Evolutionary conservation across 148 eudicot species (phyloP).

Genomic region (Vaccinium vitisidaea): DNA sequence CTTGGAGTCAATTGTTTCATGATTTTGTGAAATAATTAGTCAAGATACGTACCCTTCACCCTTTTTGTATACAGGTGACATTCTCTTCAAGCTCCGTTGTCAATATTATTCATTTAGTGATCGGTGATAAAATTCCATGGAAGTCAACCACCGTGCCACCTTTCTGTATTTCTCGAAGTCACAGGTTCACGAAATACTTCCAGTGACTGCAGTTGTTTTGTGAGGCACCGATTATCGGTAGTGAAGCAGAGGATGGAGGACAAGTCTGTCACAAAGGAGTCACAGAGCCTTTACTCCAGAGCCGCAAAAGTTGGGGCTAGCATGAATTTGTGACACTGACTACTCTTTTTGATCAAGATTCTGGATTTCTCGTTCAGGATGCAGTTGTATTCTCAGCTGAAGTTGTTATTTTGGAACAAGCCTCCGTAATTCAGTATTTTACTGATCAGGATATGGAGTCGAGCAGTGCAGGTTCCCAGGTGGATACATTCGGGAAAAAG

Average conservation of each 20-base stretch:
- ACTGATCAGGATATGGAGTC: slow-evolving; percentile 50
- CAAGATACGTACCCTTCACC: too few species aligned
- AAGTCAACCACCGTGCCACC: slow-evolving; percentile 90
- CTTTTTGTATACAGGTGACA: too few species aligned
- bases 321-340: slow-evolving; percentile 97
- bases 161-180: slow-evolving; percentile 96
- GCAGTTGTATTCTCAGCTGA: slow-evolving; percentile 84
- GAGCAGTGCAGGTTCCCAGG: slow-evolving; percentile 22
- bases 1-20: too few species aligned
- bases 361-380: slow-evolving; percentile 93
- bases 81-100: too few species aligned
- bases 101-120: too few species aligned
- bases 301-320: slow-evolving; percentile 99
- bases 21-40: too few species aligned
- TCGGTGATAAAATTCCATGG: too few species aligned
- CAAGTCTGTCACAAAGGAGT: slow-evolving; percentile 89
- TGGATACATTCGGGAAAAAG: slow-evolving; percentile 46
- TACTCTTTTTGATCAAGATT: slow-evolving; percentile 95
- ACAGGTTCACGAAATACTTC: slow-evolving; percentile 88
- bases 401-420: slow-evolving; percentile 90
- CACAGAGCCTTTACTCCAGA: slow-evolving; percentile 96
- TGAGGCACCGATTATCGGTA: slow-evolving; percentile 89
- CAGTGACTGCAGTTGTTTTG: slow-evolving; percentile 97
- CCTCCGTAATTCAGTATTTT: slow-evolving; percentile 65
- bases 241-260: slow-evolving; percentile 91